Conservation (phyloP, 2,329 filamentous ascomycete genomes). For the Trichoderma afroharzianum region DNA sequence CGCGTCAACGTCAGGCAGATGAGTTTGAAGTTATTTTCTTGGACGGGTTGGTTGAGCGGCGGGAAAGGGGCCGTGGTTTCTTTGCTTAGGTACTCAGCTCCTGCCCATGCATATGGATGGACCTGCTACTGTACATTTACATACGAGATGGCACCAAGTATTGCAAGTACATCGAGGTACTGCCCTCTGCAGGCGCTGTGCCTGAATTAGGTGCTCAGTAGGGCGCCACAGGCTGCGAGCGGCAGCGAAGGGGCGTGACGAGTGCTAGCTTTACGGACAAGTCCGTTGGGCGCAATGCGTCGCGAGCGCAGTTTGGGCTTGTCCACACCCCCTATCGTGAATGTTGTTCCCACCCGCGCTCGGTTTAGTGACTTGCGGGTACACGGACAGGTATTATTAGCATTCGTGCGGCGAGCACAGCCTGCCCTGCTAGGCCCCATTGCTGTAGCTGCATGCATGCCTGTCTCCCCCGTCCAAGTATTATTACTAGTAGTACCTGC, state of each 20-base stretch:
- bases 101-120: not conserved
- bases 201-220: not conserved
- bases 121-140: not conserved
- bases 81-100: not conserved
- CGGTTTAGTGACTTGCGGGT: not conserved
- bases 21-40: conserved; percentile 4
- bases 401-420: conserved; percentile 16
- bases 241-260: not conserved
- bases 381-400: conserved; percentile 16
- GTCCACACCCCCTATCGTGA: conserved; percentile 1
- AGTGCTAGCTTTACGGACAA: conserved; percentile 2
- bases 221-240: not conserved
- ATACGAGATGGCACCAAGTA: not conserved
- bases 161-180: not conserved
- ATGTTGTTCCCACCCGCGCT: not conserved
- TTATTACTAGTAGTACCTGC: not conserved
- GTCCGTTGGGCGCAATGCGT: conserved; percentile 7
- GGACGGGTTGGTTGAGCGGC: not conserved
- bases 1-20: not conserved
- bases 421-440: not conserved
- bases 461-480: not conserved
- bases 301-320: not conserved
- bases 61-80: conserved; percentile 15
- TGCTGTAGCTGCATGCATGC: not conserved
- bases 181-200: not conserved